A percentile compares a stretch with the other conserved stretches of the same genome.
Evolutionary conservation across 2,329 filamentous ascomycete genomes (phyloP).

Genomic region (Talaromyces marneffei): DNA sequence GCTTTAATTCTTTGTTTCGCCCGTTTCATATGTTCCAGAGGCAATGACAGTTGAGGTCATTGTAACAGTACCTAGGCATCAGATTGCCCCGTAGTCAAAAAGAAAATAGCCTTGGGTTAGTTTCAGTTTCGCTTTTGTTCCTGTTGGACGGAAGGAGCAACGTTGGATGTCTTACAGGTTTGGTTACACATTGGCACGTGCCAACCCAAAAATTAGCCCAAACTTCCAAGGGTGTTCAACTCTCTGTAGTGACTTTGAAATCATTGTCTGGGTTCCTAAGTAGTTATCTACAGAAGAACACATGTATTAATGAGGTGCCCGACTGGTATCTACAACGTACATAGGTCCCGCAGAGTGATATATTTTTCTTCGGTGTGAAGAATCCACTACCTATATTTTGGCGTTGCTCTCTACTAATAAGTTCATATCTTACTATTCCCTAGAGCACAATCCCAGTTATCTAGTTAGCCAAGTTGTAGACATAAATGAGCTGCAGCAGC

Average conservation of each 20-base stretch:
- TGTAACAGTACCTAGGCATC: background rate
- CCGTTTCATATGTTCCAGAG: background rate
- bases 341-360: too few species aligned
- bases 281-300: too few species aligned
- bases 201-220: background rate
- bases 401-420: background rate
- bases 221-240: too few species aligned
- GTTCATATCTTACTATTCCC: background rate
- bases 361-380: too few species aligned
- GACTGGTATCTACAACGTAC: too few species aligned
- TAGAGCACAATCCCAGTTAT: background rate
- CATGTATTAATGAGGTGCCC: too few species aligned
- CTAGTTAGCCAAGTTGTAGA: too few species aligned
- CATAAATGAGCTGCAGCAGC: background rate
- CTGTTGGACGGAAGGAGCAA: background rate
- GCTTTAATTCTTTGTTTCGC: background rate
- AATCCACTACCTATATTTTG: too few species aligned
- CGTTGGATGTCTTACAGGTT: background rate
- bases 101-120: background rate
- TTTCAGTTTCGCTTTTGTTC: background rate
- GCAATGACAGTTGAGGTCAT: background rate
- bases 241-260: too few species aligned
- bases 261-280: too few species aligned
- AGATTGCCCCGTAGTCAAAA: background rate
- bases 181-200: background rate